Percentiles rank a stretch among this genome's conserved stretches.
phyloP scores from a whole-genome alignment of 83 land plant species.

The Picea abies region DNA sequence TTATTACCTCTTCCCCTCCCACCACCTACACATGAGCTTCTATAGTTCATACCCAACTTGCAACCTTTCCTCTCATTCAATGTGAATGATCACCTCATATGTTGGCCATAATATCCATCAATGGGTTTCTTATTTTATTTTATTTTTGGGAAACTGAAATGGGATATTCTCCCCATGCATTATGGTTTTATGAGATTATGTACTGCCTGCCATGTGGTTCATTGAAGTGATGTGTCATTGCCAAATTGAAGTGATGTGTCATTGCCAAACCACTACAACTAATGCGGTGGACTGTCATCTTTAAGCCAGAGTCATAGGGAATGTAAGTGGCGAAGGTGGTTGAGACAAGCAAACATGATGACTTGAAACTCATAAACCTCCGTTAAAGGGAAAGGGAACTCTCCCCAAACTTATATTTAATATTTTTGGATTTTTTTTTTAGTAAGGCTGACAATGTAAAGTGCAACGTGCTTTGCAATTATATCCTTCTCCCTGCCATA shows the following conservation, averaged over 20 bases:
- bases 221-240: neutral
- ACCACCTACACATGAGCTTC: neutral
- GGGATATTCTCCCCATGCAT: neutral
- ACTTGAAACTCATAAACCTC: too few species aligned
- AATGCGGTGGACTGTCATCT: slow-evolving; percentile 7
- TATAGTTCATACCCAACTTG: neutral
- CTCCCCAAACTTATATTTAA: too few species aligned
- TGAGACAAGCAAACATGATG: too few species aligned
- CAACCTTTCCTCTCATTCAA: neutral
- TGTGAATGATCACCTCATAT: neutral
- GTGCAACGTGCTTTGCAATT: too few species aligned
- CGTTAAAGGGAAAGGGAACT: too few species aligned
- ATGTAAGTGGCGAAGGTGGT: too few species aligned
- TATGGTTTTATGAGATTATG: neutral
- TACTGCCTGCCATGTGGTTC: neutral
- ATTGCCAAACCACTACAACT: neutral
- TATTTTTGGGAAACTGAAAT: neutral
- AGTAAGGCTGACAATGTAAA: too few species aligned
- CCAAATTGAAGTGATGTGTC: neutral
- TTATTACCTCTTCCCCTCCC: neutral
- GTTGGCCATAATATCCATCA: neutral
- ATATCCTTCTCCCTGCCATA: too few species aligned
- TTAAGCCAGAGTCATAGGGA: neutral
- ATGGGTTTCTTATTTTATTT: neutral
- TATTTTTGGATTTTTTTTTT: too few species aligned